Percentiles rank a stretch among this genome's conserved stretches.
Evolutionary conservation across 208 protist species (phyloP).

Genomic region (Kentomonas sorsogonicus): DNA sequence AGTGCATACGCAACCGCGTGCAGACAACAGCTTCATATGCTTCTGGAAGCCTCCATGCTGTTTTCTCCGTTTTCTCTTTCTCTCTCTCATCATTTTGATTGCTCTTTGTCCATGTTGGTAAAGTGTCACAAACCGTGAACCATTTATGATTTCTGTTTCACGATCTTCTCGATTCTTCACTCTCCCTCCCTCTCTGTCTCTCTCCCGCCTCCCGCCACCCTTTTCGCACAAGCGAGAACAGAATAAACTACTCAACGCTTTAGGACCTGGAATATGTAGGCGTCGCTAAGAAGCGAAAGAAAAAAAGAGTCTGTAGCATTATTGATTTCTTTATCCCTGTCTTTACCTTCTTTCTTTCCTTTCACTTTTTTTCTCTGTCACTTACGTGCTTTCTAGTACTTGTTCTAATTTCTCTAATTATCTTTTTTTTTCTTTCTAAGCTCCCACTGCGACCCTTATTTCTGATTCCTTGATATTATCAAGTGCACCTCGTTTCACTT

Average conservation of each 20-base stretch:
- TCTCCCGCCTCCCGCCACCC: conserved; percentile 4
- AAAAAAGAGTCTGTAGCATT: not conserved
- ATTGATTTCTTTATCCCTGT: conserved; percentile 2
- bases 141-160: not conserved
- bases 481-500: not conserved
- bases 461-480: too few species aligned
- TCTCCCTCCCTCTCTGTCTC: conserved; percentile 18
- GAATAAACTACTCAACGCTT: not conserved
- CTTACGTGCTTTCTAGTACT: not conserved
- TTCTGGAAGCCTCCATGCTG: not conserved
- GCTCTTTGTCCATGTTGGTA: not conserved
- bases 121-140: not conserved
- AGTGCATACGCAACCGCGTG: conserved; percentile 15
- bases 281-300: not conserved
- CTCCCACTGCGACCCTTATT: not conserved
- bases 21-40: conserved; percentile 4
- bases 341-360: conserved; percentile 5
- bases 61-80: not conserved
- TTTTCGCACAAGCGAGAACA: too few species aligned
- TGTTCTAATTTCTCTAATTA: not conserved
- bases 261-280: not conserved
- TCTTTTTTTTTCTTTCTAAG: not conserved
- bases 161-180: conserved; percentile 1
- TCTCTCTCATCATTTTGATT: not conserved
- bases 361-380: not conserved